These are phyloP conservation scores for Exophiala sp. DNA, from an alignment of 2,329 filamentous ascomycete species.

Conservation along the genomic window DNA sequence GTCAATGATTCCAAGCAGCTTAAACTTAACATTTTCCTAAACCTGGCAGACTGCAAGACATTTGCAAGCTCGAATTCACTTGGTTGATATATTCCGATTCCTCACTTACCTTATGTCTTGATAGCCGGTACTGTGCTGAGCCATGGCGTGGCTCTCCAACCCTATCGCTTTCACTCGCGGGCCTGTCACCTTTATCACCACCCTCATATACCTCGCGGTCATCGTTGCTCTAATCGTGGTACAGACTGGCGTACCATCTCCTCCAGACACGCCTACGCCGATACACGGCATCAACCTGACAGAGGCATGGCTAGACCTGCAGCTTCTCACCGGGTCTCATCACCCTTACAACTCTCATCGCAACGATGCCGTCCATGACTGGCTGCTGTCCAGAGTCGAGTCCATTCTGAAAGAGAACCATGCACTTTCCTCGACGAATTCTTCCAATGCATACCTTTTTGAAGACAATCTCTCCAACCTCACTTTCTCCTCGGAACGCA, in stretches of 20 bases:
- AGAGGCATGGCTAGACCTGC: constrained; percentile 82
- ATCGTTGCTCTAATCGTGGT: constrained; percentile 68
- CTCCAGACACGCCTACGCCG: constrained; percentile 53
- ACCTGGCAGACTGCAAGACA: too few relatives aligned
- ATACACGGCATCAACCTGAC: constrained; percentile 71
- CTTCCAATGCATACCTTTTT: constrained; percentile 60
- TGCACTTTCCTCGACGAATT: constrained; percentile 34
- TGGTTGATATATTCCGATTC: background rate
- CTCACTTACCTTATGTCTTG: constrained; percentile 11
- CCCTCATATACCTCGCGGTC: constrained; percentile 72
- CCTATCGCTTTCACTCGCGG: constrained; percentile 71
- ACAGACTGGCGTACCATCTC: constrained; percentile 70
- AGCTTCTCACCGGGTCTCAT: constrained; percentile 67
- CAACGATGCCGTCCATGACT: constrained; percentile 77
- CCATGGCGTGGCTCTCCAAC: constrained; percentile 34
- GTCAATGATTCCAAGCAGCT: too few relatives aligned
- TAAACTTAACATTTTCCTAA: too few relatives aligned
- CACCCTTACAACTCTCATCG: constrained; percentile 85
- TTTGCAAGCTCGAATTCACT: too few relatives aligned
- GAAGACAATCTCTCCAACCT: constrained; percentile 77
- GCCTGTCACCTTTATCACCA: constrained; percentile 77
- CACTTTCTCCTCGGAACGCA: constrained; percentile 57
- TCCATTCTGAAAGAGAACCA: constrained; percentile 64
- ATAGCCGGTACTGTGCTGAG: background rate
- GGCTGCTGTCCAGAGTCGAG: constrained; percentile 68